Evolutionary conservation across 768 basidiomycete genomes (phyloP), one percentile per base, ranked within the genome.

Genomic region (Lactarius quietus): DNA sequence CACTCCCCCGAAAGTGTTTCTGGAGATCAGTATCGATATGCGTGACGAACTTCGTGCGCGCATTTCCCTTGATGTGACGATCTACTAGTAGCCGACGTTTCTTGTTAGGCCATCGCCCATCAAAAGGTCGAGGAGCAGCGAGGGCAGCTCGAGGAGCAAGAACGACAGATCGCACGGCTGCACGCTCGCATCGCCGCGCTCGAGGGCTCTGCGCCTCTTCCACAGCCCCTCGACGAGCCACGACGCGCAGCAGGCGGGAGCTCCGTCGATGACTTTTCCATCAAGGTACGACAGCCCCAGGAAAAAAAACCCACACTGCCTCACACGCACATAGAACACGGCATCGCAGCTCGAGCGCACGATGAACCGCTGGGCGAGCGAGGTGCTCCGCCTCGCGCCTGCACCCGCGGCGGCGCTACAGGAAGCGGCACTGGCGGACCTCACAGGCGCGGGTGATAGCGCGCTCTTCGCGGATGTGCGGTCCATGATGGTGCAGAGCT

Each of bases 321-420:
- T 48, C 55, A 57, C 26, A 57, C 54, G 51, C 57, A 41, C 39
- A 29, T 71, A 94, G 91, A 93, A 90, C 69, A 80, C 88, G 10
- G 92, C 92, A 6, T 66, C 65, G 10, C 65, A 66, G 59, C 83
- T 95, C 28, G 93, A 94, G 72, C 85, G 90, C 57, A 79, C 86
- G 55, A 86, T 95, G 73, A 95, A 95, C 73, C 85, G 92, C 70
- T 95, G 91, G 91, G 91, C 92, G 3, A 88, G 89, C 56, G 90
- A 92, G 57, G 78, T 86, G 70, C 81, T 90, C 18, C 83, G 84
- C 33, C 73, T 74, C 20, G 86, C 86, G 7, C 86, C 85, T 15
- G 78, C 77, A 0, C 78, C 82, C 10, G 77, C 88, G 29, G 79
- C 79, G 12, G 76, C 77, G 14, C 75, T 92, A 41, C 86, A 82